Evolutionary conservation across 1,284 basidiomycete genomes (phyloP).

Genomic region (Cutaneotrichosporon cyanovorans): DNA sequence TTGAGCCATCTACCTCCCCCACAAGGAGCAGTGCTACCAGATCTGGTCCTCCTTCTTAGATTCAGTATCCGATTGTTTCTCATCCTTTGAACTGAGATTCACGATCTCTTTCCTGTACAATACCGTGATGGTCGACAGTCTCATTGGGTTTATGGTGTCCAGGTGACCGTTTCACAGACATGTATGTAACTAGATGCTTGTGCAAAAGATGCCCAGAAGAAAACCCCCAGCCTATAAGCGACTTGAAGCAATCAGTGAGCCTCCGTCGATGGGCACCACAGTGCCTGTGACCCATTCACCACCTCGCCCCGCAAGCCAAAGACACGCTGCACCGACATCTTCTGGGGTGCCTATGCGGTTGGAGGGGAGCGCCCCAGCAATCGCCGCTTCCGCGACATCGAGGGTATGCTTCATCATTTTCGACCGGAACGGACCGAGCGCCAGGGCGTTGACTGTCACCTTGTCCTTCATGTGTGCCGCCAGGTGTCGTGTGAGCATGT

Average conservation of each 20-base stretch:
- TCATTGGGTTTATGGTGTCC: no score
- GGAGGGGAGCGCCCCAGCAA: slow-evolving; percentile 52
- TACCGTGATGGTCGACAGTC: no score
- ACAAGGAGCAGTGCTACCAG: no score
- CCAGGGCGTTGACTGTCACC: slow-evolving; percentile 62
- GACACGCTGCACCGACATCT: slow-evolving; percentile 57
- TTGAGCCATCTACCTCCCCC: no score
- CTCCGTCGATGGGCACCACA: slow-evolving; percentile 58
- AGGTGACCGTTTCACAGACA: no score
- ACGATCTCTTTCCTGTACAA: no score
- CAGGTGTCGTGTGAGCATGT: slow-evolving; percentile 57
- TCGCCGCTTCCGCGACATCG: slow-evolving; percentile 49
- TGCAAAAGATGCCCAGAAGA: no score
- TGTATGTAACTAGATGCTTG: neutral
- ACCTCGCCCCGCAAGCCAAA: slow-evolving; percentile 57
- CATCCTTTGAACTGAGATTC: no score
- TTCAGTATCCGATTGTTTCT: no score
- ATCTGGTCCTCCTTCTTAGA: no score
- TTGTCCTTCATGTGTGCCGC: slow-evolving; percentile 58
- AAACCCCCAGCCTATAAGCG: slow-evolving; percentile 18
- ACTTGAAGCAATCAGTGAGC: slow-evolving; percentile 23
- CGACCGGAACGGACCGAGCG: slow-evolving; percentile 52
- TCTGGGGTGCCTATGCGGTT: slow-evolving; percentile 56
- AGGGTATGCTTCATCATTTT: slow-evolving; percentile 57
- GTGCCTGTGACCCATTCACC: slow-evolving; percentile 60